Evolutionary conservation across 371 early-diverging fungal genomes (phyloP).

Genomic region (Rhizopus sp.): DNA sequence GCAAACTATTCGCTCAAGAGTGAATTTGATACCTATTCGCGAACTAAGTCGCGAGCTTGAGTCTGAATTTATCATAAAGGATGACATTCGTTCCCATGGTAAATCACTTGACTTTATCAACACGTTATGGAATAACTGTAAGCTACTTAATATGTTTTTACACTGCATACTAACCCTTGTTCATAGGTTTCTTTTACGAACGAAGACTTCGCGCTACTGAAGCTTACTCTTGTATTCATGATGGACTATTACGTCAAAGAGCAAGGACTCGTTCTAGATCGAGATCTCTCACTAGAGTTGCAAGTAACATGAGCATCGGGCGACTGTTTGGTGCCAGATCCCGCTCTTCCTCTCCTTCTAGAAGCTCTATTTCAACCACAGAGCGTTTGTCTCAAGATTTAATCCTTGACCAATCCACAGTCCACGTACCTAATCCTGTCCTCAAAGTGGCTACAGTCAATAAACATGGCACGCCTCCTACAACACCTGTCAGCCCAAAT

Average conservation of each 20-base stretch:
- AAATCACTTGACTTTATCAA: constrained; percentile 22
- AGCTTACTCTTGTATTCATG: constrained; percentile 27
- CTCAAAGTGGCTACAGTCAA: constrained; percentile 26
- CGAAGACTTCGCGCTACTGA: constrained; percentile 31
- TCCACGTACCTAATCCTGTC: constrained; percentile 21
- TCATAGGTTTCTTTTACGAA: constrained; percentile 42
- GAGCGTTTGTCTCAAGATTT: constrained; percentile 1
- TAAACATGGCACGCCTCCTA: background rate
- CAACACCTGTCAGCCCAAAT: background rate
- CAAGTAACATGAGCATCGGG: constrained; percentile 41
- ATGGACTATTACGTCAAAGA: constrained; percentile 29
- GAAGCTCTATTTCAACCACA: constrained; percentile 12
- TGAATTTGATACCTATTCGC: constrained; percentile 23
- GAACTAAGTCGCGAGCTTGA: constrained; percentile 25
- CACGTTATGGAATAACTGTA: constrained; percentile 32
- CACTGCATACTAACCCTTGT: background rate
- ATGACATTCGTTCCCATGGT: constrained; percentile 5
- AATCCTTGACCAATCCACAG: constrained; percentile 5
- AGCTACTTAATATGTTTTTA: background rate
- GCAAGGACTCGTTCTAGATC: constrained; percentile 47
- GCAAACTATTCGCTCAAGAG: constrained; percentile 19
- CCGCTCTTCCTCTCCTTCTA: constrained; percentile 39
- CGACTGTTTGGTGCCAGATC: constrained; percentile 38
- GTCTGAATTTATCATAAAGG: constrained; percentile 18
- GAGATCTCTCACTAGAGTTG: constrained; percentile 40